Conservation (phyloP, 345 rosid genomes). For the Eucalyptus victrix region DNA sequence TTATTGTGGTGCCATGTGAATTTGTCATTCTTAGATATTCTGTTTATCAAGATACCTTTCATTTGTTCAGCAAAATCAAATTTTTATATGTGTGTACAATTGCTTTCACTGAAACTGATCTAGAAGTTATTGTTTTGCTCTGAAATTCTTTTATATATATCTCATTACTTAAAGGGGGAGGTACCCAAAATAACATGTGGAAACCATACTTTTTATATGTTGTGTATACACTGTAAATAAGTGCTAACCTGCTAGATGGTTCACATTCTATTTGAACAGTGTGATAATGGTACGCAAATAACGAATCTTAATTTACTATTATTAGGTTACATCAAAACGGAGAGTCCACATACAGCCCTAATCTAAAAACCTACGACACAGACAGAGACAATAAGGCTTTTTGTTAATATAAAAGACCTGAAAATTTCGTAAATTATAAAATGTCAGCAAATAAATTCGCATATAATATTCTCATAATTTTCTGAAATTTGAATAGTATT, state of each 20-base stretch:
- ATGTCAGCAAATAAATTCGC: too few relatives aligned
- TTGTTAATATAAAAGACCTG: not conserved
- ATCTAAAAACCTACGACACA: too few relatives aligned
- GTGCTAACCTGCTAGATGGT: accelerated
- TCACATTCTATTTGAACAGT: not conserved
- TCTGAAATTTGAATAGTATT: not conserved
- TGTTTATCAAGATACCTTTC: not conserved
- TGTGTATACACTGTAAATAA: not conserved
- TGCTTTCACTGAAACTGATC: not conserved
- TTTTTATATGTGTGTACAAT: not conserved
- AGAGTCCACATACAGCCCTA: not conserved
- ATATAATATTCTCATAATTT: too few relatives aligned
- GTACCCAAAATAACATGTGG: not conserved
- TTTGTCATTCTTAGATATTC: not conserved
- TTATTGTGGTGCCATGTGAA: not conserved
- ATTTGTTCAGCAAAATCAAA: not conserved
- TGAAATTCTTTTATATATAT: not conserved
- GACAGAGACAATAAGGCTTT: not conserved
- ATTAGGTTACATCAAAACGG: too few relatives aligned
- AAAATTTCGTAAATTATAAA: too few relatives aligned
- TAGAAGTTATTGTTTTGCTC: not conserved
- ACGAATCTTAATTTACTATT: too few relatives aligned
- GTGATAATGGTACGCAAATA: not conserved
- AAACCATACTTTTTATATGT: not conserved
- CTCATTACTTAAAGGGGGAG: not conserved